Base-by-base conservation (phyloP, 371 early-diverging fungal genomes). In the Mucor irregularis region DNA sequence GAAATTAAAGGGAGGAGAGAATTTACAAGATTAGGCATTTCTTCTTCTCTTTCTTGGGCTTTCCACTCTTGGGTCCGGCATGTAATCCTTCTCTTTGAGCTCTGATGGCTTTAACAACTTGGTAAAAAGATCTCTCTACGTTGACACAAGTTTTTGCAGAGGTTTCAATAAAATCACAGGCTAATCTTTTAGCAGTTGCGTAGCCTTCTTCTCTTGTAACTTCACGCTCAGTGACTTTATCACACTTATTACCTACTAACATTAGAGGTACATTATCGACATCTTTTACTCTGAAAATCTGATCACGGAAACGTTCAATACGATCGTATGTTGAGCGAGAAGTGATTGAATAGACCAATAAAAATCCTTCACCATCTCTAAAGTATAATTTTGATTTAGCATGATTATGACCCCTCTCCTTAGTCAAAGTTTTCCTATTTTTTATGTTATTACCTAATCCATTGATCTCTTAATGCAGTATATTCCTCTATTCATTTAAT, bases 211-310 rank as follows among this genome's bases (percentile, higher is more conserved):
- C 83, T 47, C 78, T 76, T 39, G 83, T 80, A 17, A 93, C 89
- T 66, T 87, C 87, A 42, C 90, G 73, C 63, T 92, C 85, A 40
- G 81, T 79, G 21, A 82, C 80, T 64, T 87, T 76, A 62, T 93
- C 94, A 50, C 85, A 86, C 74, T 95, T 95, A 79, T 95, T 95
- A 19, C 95, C 97, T 11, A 97, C 89, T 16, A 97, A 70, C 70
- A 94, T 87, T 60, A 94, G 73, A 3, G 94, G 93, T 24, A 89
- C 84, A 62, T 87, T 81, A 39, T 88, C 85, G 43, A 80, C 76
- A 64, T 91, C 92, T 62, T 92, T 92, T 17, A 92, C 92, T 34
- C 91, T 78, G 50, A 80, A 74, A 47, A 92, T 91, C 71, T 92
- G 92, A 47, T 90, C 86, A 30, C 82, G 73, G 78, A 93, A 91